phyloP scores from a whole-genome alignment of 345 rosid genomes.

The Populus nigra region DNA sequence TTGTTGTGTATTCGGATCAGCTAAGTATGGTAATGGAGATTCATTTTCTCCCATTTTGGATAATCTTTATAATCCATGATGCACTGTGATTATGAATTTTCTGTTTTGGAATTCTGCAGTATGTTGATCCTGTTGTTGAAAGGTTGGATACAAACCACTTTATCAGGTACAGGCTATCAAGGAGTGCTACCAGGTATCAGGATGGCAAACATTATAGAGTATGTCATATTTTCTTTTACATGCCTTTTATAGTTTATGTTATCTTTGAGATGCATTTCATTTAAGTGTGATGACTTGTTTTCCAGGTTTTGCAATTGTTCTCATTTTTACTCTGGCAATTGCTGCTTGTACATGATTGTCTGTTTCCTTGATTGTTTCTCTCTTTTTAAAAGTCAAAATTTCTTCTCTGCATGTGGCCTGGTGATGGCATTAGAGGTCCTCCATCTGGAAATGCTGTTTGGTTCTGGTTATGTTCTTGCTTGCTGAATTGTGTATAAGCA shows the following conservation, averaged over 20 bases:
- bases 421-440: too few species aligned
- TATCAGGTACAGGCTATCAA: constrained; percentile 66
- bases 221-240: constrained; percentile 20
- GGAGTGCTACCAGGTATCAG: constrained; percentile 82
- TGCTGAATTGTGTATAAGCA: neutral
- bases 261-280: neutral
- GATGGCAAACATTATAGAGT: constrained; percentile 92
- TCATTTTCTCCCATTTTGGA: neutral
- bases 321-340: neutral
- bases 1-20: constrained; percentile 83
- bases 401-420: neutral
- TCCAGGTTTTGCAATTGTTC: neutral
- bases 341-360: neutral
- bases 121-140: constrained; percentile 76
- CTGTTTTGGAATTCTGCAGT: constrained; percentile 46
- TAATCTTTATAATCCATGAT: neutral
- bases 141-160: constrained; percentile 71
- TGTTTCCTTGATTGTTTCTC: neutral
- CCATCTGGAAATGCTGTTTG: neutral
- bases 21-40: constrained; percentile 59
- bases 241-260: neutral
- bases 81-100: constrained; percentile 6
- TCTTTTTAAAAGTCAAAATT: neutral
- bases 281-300: neutral
- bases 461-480: neutral